A percentile compares a stretch with the other conserved stretches of the same genome.
Conservation (phyloP, 2,329 filamentous ascomycete genomes). For the Pseudocercospora musae region DNA sequence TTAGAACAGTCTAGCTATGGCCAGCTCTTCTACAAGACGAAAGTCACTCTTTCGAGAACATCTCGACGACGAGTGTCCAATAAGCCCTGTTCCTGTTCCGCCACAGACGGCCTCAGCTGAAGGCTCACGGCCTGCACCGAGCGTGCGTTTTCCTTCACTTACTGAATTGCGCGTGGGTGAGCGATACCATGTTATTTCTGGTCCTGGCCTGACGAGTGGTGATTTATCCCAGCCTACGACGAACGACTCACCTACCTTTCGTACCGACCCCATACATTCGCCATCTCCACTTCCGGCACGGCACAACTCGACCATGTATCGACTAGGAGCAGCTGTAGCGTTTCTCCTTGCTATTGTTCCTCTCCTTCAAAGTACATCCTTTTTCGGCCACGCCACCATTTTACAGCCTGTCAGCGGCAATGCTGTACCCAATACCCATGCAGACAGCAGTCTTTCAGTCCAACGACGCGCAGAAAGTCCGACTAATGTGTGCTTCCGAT, state of each 20-base stretch:
- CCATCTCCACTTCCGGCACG: constrained; percentile 21
- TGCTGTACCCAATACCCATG: constrained; percentile 22
- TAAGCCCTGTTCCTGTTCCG: background rate
- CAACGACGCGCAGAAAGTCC: constrained; percentile 39
- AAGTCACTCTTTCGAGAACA: constrained; percentile 12
- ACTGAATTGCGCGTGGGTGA: constrained; percentile 29
- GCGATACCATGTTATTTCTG: constrained; percentile 19
- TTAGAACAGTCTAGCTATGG: constrained; percentile 10
- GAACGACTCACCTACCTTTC: background rate
- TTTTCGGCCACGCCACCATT: constrained; percentile 24
- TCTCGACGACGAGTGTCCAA: background rate
- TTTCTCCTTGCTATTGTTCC: constrained; percentile 30
- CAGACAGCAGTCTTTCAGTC: constrained; percentile 11
- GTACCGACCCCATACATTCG: constrained; percentile 8
- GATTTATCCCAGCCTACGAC: background rate
- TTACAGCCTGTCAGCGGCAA: constrained; percentile 33
- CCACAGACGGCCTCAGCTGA: background rate
- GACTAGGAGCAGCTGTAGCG: constrained; percentile 26
- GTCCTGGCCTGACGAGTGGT: constrained; percentile 8
- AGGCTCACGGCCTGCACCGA: constrained; percentile 9
- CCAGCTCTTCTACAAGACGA: constrained; percentile 4
- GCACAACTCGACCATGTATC: constrained; percentile 26
- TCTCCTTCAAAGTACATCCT: constrained; percentile 26
- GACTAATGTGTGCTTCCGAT: constrained; percentile 61
- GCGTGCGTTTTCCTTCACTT: constrained; percentile 30